phyloP scores from a whole-genome alignment of 1,284 basidiomycete species.

The Pyrrhoderma lamaoense region DNA sequence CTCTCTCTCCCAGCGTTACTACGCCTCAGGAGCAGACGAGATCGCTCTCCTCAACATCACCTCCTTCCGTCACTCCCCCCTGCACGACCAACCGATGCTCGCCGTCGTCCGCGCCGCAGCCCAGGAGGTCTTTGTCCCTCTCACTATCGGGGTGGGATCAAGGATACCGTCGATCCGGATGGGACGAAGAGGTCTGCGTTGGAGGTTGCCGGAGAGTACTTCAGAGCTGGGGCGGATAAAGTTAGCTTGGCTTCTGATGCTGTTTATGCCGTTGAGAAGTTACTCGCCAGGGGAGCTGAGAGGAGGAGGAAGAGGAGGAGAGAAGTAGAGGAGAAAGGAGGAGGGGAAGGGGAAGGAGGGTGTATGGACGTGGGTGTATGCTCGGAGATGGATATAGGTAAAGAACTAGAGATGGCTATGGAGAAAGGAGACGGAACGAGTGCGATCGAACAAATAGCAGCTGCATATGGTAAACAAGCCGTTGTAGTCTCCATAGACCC shows the following conservation, averaged over 20 bases:
- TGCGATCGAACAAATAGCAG: constrained; percentile 90
- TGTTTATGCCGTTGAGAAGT: constrained; percentile 85
- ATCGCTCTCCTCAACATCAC: constrained; percentile 98
- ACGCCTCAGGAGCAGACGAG: constrained; percentile 88
- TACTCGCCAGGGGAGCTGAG: constrained; percentile 44
- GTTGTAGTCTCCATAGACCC: constrained; percentile 99
- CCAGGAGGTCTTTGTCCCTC: constrained; percentile 90
- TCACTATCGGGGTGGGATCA: constrained; percentile 99
- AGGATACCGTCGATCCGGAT: constrained; percentile 93
- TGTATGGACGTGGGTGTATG: no score
- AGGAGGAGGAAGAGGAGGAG: no score
- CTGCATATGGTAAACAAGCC: constrained; percentile 90
- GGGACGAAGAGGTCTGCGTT: constrained; percentile 82
- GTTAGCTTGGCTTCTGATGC: constrained; percentile 96
- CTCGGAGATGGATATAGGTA: no score
- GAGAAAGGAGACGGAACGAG: constrained; percentile 55
- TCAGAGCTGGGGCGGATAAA: constrained; percentile 97
- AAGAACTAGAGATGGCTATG: constrained; percentile 13
- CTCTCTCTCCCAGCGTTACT: constrained; percentile 85
- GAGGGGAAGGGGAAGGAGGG: no score
- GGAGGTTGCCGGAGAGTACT: constrained; percentile 94
- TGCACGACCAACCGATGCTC: constrained; percentile 97
- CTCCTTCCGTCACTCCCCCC: constrained; percentile 93
- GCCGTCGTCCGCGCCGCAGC: constrained; percentile 89
- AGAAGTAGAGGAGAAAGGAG: no score